Conservation (phyloP, 1,284 basidiomycete species). For the Cutaneotrichosporon cutaneum region DNA sequence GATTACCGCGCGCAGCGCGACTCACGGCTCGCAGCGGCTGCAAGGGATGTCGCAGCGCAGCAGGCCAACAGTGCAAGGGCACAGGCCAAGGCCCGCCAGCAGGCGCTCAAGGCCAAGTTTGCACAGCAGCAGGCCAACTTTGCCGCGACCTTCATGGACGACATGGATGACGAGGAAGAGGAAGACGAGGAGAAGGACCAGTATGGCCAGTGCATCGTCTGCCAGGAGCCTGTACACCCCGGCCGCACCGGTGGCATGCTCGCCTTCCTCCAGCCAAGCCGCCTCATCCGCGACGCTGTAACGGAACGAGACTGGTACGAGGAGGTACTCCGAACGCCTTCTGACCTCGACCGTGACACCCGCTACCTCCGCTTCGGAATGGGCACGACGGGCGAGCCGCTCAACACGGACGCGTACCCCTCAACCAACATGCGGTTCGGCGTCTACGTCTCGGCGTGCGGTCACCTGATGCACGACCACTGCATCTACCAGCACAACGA, state of each 20-base stretch:
- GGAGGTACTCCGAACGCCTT: constrained; percentile 67
- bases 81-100: constrained; percentile 60
- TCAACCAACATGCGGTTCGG: constrained; percentile 74
- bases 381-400: constrained; percentile 37
- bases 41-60: constrained; percentile 56
- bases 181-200: constrained; percentile 55
- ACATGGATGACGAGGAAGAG: constrained; percentile 62
- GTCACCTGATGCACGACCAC: constrained; percentile 94
- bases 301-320: constrained; percentile 68
- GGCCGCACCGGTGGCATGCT: constrained; percentile 79
- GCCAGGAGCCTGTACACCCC: constrained; percentile 85
- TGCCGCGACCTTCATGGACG: constrained; percentile 45
- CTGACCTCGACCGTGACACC: constrained; percentile 65
- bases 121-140: constrained; percentile 86
- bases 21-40: constrained; percentile 19
- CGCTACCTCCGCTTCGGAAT: constrained; percentile 38
- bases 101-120: constrained; percentile 88
- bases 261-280: constrained; percentile 86
- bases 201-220: constrained; percentile 93
- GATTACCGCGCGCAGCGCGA: constrained; percentile 53
- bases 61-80: constrained; percentile 54
- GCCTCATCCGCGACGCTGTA: constrained; percentile 76
- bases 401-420: constrained; percentile 62
- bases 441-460: constrained; percentile 84
- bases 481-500: constrained; percentile 90